Percentiles rank a stretch among this genome's conserved stretches.
Evolutionary conservation across 2,329 filamentous ascomycete species (phyloP).

Genomic region (Lasiodiplodia hormozganensis): DNA sequence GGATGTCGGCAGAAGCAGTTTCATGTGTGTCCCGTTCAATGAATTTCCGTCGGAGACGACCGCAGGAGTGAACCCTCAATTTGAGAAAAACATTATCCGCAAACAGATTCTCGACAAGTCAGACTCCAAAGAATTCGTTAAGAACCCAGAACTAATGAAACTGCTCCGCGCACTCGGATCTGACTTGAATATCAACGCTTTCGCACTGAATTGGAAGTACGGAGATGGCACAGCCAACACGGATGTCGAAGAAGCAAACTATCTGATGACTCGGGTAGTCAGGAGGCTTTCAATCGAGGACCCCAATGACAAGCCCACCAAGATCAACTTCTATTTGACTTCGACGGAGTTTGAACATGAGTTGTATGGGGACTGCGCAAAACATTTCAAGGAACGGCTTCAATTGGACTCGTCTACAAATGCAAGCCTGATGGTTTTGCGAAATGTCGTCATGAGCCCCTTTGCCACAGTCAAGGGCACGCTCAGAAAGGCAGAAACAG

Average conservation of each 20-base stretch:
- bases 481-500: constrained; percentile 45
- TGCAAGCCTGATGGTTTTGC: constrained; percentile 52
- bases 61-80: constrained; percentile 39
- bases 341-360: constrained; percentile 52
- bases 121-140: constrained; percentile 46
- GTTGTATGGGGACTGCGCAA: constrained; percentile 51
- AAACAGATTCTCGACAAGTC: constrained; percentile 47
- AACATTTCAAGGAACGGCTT: constrained; percentile 52
- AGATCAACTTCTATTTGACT: constrained; percentile 54
- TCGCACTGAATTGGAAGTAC: constrained; percentile 54
- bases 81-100: constrained; percentile 49
- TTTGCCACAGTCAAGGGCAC: constrained; percentile 52
- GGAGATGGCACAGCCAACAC: constrained; percentile 49
- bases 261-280: constrained; percentile 55
- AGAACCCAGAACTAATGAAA: constrained; percentile 45
- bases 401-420: constrained; percentile 38
- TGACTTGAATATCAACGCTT: constrained; percentile 57
- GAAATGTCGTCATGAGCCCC: constrained; percentile 59
- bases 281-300: constrained; percentile 52
- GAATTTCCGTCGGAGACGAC: constrained; percentile 47
- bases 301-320: constrained; percentile 48
- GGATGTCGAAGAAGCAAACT: constrained; percentile 57
- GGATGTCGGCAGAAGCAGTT: constrained; percentile 36
- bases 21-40: constrained; percentile 54
- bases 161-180: constrained; percentile 53